A percentile compares a stretch with the other conserved stretches of the same genome.
phyloP scores from a whole-genome alignment of 441 rosid species.

The Metrosideros polymorpha region DNA sequence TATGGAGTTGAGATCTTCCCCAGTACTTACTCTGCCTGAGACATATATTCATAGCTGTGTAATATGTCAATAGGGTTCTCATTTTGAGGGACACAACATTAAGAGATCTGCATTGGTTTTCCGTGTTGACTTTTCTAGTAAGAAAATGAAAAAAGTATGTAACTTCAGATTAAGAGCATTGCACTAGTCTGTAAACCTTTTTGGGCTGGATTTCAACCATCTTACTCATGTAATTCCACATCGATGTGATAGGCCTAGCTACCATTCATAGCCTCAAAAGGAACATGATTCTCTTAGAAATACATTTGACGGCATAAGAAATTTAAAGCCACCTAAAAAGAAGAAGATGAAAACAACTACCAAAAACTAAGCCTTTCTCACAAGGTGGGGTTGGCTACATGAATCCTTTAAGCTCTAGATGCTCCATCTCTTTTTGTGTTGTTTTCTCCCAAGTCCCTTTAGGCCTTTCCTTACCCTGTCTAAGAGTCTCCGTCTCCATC shows the following conservation, averaged over 20 bases:
- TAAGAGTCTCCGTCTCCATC: background rate
- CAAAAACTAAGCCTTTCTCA: background rate
- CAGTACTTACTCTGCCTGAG: background rate
- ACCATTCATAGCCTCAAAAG: background rate
- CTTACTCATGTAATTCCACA: background rate
- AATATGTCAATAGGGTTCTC: background rate
- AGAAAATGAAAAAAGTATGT: background rate
- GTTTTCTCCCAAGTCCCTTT: background rate
- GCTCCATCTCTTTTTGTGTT: background rate
- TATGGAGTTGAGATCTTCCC: background rate
- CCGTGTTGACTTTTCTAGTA: background rate
- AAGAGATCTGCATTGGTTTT: background rate
- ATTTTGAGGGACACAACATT: background rate
- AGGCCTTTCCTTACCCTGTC: background rate
- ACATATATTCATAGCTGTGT: background rate
- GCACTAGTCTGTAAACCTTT: background rate
- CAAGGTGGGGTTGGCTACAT: background rate
- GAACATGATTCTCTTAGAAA: background rate
- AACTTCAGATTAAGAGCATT: background rate
- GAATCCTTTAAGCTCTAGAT: background rate
- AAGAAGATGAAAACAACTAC: background rate
- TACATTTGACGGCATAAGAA: background rate
- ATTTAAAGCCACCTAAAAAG: background rate
- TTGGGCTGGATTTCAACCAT: background rate
- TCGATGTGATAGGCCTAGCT: background rate